These are phyloP conservation scores for Dendrobium officinale DNA, from an alignment of 106 monocot species.

Conservation along the genomic window DNA sequence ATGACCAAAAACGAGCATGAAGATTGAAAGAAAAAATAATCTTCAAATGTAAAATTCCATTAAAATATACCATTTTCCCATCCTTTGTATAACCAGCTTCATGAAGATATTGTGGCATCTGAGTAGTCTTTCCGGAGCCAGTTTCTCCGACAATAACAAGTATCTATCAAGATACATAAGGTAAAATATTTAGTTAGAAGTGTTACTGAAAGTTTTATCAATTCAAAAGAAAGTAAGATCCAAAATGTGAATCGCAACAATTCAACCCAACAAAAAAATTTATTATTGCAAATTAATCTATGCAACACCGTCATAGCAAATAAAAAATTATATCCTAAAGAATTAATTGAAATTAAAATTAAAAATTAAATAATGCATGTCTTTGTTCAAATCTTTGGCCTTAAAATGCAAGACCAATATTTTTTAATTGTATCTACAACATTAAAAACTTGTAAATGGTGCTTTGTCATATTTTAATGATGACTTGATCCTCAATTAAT, in stretches of 20 bases:
- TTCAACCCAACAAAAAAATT: neutral
- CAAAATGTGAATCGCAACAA: neutral
- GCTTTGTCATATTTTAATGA: neutral
- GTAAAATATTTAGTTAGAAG: neutral
- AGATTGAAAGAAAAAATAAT: neutral
- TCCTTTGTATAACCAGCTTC: constrained; percentile 72
- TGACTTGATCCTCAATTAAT: neutral
- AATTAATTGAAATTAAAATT: too few species aligned
- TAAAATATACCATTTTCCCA: constrained; percentile 28
- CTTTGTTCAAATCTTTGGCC: neutral
- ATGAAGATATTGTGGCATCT: constrained; percentile 91
- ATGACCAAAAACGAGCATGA: too few species aligned
- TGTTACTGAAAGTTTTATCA: neutral
- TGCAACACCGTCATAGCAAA: neutral
- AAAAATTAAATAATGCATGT: neutral
- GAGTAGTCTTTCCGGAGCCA: constrained; percentile 98
- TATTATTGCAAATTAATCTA: neutral
- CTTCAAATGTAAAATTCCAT: neutral
- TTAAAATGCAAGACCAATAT: neutral
- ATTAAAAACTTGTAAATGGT: neutral
- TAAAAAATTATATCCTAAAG: too few species aligned
- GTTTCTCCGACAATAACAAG: constrained; percentile 98
- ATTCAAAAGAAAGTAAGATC: neutral
- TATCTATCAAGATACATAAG: constrained; percentile 35
- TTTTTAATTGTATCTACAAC: neutral